phyloP scores from a whole-genome alignment of 2,329 filamentous ascomycete species.

The Grosmannia serpens region DNA sequence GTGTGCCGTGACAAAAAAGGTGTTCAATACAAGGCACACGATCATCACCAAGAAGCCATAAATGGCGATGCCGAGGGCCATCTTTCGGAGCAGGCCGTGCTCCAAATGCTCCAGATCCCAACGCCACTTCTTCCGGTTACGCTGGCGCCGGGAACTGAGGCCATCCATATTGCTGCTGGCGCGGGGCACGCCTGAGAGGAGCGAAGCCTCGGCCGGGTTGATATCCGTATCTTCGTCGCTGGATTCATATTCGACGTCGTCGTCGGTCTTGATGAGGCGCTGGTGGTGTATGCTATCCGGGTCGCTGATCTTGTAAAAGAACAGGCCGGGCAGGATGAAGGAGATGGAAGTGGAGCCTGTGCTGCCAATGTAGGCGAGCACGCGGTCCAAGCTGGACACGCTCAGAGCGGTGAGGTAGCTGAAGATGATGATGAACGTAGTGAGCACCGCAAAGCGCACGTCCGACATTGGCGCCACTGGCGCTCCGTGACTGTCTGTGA shows the following conservation, averaged over 20 bases:
- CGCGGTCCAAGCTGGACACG: conserved; percentile 77
- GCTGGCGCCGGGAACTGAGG: conserved; percentile 21
- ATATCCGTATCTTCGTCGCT: conserved; percentile 31
- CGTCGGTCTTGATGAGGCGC: conserved; percentile 78
- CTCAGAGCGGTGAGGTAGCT: conserved; percentile 86
- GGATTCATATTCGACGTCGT: conserved; percentile 48
- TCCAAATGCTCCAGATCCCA: conserved; percentile 54
- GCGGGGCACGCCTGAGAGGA: conserved; percentile 30
- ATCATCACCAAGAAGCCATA: conserved; percentile 87
- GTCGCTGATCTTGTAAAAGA: conserved; percentile 96
- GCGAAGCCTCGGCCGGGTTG: conserved; percentile 17
- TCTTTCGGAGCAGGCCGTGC: conserved; percentile 53
- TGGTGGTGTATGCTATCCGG: conserved; percentile 82
- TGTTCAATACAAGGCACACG: conserved; percentile 75
- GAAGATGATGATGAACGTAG: conserved; percentile 70
- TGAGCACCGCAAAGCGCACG: conserved; percentile 77
- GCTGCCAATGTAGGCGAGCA: conserved; percentile 88
- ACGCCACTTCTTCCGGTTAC: conserved; percentile 45
- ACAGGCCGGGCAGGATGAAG: conserved; percentile 90
- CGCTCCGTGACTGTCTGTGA: conserved; percentile 37
- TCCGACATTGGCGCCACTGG: conserved; percentile 63
- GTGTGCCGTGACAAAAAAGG: conserved; percentile 61
- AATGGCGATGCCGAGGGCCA: conserved; percentile 63
- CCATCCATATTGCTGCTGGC: conserved; percentile 27
- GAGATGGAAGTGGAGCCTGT: conserved; percentile 93